Conservation (phyloP, 23 red algal genomes). For the Rhodosorus marinus region DNA sequence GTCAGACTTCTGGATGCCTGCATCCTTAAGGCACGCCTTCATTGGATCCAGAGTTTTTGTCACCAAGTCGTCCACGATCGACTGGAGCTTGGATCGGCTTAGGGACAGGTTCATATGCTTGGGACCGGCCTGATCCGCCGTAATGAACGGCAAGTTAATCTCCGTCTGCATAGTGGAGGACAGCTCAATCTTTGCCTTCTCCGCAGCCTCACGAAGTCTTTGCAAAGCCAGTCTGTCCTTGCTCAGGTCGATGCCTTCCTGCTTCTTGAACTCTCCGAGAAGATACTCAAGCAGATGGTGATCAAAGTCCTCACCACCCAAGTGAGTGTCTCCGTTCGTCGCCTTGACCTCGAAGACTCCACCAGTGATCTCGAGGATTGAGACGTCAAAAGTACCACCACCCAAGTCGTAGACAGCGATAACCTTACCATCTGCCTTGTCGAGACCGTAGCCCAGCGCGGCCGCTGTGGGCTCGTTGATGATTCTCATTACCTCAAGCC, state of each 20-base stretch:
- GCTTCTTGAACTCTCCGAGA: conserved; percentile 89
- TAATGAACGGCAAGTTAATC: conserved; percentile 97
- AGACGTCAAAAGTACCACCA: conserved; percentile 97
- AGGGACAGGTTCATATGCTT: conserved; percentile 98
- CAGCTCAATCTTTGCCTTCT: conserved; percentile 96
- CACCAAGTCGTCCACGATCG: conserved; percentile 75
- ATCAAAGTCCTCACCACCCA: conserved; percentile 99
- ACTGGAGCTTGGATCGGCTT: conserved; percentile 91
- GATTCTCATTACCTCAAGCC: conserved; percentile 86
- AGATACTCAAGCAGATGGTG: conserved; percentile 71
- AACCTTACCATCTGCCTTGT: conserved; percentile 83
- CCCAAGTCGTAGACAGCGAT: conserved; percentile 98
- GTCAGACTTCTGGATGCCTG: conserved; percentile 50
- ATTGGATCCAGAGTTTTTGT: conserved; percentile 81
- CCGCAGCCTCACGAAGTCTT: conserved; percentile 85
- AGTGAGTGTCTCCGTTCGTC: conserved; percentile 97
- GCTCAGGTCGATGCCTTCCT: conserved; percentile 91
- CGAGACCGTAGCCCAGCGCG: conserved; percentile 82
- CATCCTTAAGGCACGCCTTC: conserved; percentile 91
- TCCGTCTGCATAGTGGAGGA: conserved; percentile 90
- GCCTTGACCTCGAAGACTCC: conserved; percentile 99
- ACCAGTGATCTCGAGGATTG: conserved; percentile 90
- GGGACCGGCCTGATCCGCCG: conserved; percentile 82
- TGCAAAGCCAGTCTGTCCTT: conserved; percentile 82
- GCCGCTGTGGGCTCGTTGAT: conserved; percentile 99